phyloP scores from a whole-genome alignment of 345 rosid species.

The Arabis hirsuta region DNA sequence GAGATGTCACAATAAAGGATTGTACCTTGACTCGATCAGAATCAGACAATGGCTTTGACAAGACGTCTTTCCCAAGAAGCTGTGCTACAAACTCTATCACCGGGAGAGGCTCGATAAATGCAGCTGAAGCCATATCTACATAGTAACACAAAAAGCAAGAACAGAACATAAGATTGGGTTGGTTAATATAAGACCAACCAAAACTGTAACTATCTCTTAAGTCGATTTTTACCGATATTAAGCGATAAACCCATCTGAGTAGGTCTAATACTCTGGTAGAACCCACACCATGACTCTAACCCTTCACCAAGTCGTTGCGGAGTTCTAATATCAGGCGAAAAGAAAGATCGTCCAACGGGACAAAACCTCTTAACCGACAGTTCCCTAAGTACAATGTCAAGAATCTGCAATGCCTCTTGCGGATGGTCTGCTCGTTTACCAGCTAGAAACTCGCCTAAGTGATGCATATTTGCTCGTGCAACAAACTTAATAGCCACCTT shows the following conservation, averaged over 20 bases:
- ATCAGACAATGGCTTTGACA: conserved; percentile 82
- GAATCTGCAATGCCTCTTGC: conserved; percentile 88
- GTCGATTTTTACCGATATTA: conserved; percentile 68
- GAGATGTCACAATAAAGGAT: conserved; percentile 2
- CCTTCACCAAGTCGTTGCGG: conserved; percentile 94
- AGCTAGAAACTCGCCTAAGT: conserved; percentile 82
- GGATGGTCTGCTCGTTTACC: conserved; percentile 94
- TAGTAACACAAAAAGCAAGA: background rate
- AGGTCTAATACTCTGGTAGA: conserved; percentile 96
- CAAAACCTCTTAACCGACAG: conserved; percentile 81
- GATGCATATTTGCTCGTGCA: conserved; percentile 86
- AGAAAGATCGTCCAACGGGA: conserved; percentile 91
- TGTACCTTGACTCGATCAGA: conserved; percentile 91
- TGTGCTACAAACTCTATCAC: conserved; percentile 93
- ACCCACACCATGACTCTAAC: conserved; percentile 98
- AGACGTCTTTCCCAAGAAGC: conserved; percentile 82
- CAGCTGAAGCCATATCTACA: conserved; percentile 96
- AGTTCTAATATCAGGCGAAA: conserved; percentile 78
- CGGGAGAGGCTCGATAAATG: conserved; percentile 98
- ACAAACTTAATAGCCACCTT: conserved; percentile 85
- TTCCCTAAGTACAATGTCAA: conserved; percentile 90
- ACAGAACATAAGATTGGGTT: conserved; percentile 2
- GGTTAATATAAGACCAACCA: background rate
- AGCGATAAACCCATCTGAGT: conserved; percentile 98
- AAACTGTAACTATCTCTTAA: background rate